phyloP scores from a whole-genome alignment of 768 basidiomycete genomes.

The Suillus subalutaceus region DNA sequence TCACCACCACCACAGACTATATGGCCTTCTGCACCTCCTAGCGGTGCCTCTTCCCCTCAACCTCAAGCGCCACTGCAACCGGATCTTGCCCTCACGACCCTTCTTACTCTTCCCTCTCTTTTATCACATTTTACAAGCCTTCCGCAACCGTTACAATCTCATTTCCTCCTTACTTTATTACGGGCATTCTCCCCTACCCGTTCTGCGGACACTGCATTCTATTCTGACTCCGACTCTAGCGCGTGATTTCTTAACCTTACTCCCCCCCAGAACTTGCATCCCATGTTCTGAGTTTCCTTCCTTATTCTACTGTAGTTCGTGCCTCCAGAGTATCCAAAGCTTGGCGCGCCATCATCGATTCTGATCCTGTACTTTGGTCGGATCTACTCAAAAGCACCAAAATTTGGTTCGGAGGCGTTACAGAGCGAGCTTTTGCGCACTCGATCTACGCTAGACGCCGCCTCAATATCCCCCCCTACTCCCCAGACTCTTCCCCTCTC shows the following conservation, averaged over 20 bases:
- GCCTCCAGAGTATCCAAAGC: constrained; percentile 87
- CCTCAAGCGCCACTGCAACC: constrained; percentile 77
- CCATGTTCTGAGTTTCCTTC: constrained; percentile 83
- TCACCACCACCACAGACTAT: constrained; percentile 76
- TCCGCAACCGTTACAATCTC: constrained; percentile 85
- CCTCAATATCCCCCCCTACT: constrained; percentile 37
- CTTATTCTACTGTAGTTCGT: constrained; percentile 79
- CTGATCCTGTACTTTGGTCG: constrained; percentile 88
- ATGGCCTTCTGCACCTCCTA: constrained; percentile 84
- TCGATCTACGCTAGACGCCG: constrained; percentile 67
- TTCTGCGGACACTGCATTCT: constrained; percentile 85
- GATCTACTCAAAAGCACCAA: constrained; percentile 81
- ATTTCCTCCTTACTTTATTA: constrained; percentile 89
- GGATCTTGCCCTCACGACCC: constrained; percentile 78
- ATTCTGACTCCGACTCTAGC: constrained; percentile 90
- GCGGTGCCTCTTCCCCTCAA: constrained; percentile 71
- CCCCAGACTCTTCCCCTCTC: constrained; percentile 65
- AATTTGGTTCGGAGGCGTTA: constrained; percentile 88
- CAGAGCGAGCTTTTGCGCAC: constrained; percentile 78
- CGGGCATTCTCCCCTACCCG: constrained; percentile 90
- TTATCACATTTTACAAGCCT: constrained; percentile 80
- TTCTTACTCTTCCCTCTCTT: constrained; percentile 84
- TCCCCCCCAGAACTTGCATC: constrained; percentile 93
- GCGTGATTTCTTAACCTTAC: constrained; percentile 90
- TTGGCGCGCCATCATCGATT: constrained; percentile 93